These are phyloP conservation scores for Eucalyptus fibrosa DNA, from an alignment of 345 rosid species.

Conservation along the genomic window DNA sequence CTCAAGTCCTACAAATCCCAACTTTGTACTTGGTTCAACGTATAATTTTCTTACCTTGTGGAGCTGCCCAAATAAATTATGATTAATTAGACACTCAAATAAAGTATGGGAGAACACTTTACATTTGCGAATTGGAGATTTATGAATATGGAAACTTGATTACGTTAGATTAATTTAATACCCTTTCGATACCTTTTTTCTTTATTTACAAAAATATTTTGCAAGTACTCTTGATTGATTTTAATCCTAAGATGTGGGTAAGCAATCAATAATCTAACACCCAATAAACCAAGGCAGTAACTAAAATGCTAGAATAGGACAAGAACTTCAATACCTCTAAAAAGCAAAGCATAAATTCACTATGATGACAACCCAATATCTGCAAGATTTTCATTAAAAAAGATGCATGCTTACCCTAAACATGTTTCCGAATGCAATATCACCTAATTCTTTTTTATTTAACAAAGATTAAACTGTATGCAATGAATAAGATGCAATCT, in stretches of 20 bases:
- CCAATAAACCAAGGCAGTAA: neutral
- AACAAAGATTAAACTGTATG: too few species aligned
- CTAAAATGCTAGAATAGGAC: neutral
- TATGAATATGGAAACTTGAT: neutral
- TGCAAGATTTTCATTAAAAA: neutral
- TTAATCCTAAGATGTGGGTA: neutral
- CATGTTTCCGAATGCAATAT: neutral
- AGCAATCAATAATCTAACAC: neutral
- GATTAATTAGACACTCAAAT: neutral
- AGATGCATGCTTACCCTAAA: too few species aligned
- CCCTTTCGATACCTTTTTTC: neutral
- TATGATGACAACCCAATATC: neutral
- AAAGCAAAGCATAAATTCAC: neutral
- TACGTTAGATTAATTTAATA: too few species aligned
- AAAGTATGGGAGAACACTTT: neutral
- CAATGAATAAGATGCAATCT: neutral
- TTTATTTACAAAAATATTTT: neutral
- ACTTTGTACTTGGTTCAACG: neutral
- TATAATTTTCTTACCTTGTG: neutral
- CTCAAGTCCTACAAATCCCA: neutral
- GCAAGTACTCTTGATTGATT: neutral
- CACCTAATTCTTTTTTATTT: too few species aligned
- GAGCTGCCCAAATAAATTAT: neutral
- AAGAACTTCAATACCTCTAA: neutral
- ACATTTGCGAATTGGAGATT: too few species aligned